Evolutionary conservation across 192 early-diverging fungal species (phyloP), one percentile per base, ranked within the genome.

Genomic region (Backusella australiensis): DNA sequence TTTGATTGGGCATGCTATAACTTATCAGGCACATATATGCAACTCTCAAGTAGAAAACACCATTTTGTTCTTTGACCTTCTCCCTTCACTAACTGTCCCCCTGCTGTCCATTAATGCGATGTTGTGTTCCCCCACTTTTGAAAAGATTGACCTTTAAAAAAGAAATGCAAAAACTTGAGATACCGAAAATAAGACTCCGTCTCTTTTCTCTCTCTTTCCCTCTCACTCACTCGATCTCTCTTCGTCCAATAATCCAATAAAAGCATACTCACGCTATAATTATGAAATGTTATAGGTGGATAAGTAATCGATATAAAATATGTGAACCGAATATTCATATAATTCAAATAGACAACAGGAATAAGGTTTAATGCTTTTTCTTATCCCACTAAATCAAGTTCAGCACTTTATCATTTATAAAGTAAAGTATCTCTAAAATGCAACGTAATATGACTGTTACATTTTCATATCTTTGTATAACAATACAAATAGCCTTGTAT

Each of bases 111-210:
- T 69, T 69, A 63, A 63, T 63, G 56, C 56, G 56, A 63, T 63
- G 56, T 63, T 63, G 56, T 63, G 56, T 63, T 63, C 56, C 56
- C 46, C 56, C 56, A 63, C 56, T 63, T 63, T 29, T 63, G 46
- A 49, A 49, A 63, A 12, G 23, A 63, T 63, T 63, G 56, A 63
- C 56, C 23, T 63, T 63, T 63, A 63, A 63, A 63, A 63, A 63
- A 63, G 23, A 26, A 63, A 63, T 63, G 56, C 56, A 63, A 63
- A 56, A 49, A 49, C 56, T 63, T 63, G 56, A 29, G 56, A 63
- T 63, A 29, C 56, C 56, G 56, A 63, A 63, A 63, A 63, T 63
- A 63, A 63, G 56, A 63, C 56, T 63, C 56, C 56, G 56, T 63
- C 46, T 44, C 1, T 49, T 49, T 3, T 49, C 0, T 49, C 17